Conservation (phyloP, 1,284 basidiomycete genomes). For the Hemileccinum hortonii region DNA sequence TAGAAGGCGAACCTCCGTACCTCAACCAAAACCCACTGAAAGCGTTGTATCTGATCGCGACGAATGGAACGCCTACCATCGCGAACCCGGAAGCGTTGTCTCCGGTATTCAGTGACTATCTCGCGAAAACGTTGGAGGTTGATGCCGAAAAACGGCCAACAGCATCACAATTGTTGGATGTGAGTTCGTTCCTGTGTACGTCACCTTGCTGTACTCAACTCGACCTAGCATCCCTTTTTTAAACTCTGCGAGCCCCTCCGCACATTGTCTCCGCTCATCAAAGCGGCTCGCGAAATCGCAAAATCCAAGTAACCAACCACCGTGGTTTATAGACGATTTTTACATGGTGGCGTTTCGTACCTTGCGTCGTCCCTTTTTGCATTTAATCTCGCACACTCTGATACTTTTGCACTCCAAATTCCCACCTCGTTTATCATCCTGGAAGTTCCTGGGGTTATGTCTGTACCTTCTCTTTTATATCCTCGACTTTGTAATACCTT, state of each 20-base stretch:
- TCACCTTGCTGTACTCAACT: slow-evolving; percentile 4
- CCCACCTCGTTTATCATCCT: slow-evolving; percentile 9
- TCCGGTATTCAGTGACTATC: slow-evolving; percentile 86
- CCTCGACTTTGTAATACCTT: slow-evolving; percentile 34
- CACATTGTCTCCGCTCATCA: slow-evolving; percentile 89
- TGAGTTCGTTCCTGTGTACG: slow-evolving; percentile 36
- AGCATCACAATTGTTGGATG: slow-evolving; percentile 79
- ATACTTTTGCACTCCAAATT: slow-evolving; percentile 17
- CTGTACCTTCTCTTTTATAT: slow-evolving; percentile 27
- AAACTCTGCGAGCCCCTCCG: slow-evolving; percentile 82
- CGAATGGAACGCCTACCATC: slow-evolving; percentile 97
- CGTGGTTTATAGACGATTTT: slow-evolving; percentile 4
- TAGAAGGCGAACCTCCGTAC: slow-evolving; percentile 98
- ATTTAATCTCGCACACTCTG: slow-evolving; percentile 18
- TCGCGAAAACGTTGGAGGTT: slow-evolving; percentile 89
- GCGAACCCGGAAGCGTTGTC: slow-evolving; percentile 93
- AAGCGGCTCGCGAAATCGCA: slow-evolving; percentile 84
- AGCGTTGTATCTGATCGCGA: slow-evolving; percentile 95
- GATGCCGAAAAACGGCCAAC: slow-evolving; percentile 92
- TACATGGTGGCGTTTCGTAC: slow-evolving; percentile 5
- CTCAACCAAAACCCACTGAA: slow-evolving; percentile 96
- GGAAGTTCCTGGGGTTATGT: slow-evolving; percentile 14
- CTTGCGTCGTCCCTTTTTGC: slow-evolving; percentile 6
- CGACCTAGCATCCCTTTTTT: slow-evolving; percentile 81
- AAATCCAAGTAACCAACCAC: slow-evolving; percentile 53